phyloP scores from a whole-genome alignment of 2,329 filamentous ascomycete species.

The Exophiala alcalophila region DNA sequence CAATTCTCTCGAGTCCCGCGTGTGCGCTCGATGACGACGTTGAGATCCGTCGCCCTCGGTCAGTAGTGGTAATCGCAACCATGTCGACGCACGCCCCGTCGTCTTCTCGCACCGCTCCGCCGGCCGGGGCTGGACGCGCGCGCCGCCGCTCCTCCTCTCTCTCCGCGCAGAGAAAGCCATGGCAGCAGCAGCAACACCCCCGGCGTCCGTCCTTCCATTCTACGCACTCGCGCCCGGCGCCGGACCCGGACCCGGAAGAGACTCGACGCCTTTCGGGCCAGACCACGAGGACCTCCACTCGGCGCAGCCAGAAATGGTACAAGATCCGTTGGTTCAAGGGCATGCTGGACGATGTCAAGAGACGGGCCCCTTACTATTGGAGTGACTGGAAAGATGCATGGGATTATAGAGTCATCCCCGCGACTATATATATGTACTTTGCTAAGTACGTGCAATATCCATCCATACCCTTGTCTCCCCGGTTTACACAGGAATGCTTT shows the following conservation, averaged over 20 bases:
- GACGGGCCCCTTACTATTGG: conserved; percentile 71
- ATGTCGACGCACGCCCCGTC: no score
- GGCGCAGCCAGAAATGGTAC: conserved; percentile 60
- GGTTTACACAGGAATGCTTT: neutral
- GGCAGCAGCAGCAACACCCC: conserved; percentile 23
- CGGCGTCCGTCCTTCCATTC: conserved; percentile 24
- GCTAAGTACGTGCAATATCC: conserved; percentile 63
- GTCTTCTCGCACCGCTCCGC: conserved; percentile 7
- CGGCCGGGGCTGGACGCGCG: no score
- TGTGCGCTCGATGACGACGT: no score
- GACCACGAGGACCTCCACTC: conserved; percentile 22
- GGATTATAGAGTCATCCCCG: conserved; percentile 85
- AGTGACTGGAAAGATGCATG: conserved; percentile 85
- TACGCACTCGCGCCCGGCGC: conserved; percentile 22
- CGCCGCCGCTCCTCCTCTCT: conserved; percentile 25
- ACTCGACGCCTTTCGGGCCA: conserved; percentile 25
- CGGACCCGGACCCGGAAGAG: conserved; percentile 28
- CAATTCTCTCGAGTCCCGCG: no score
- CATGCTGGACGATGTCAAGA: conserved; percentile 74
- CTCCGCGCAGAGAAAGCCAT: conserved; percentile 26
- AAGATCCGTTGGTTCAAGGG: conserved; percentile 71
- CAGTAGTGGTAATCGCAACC: no score
- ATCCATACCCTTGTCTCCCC: conserved; percentile 26
- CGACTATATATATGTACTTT: conserved; percentile 92
- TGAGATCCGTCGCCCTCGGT: no score